phyloP scores from a whole-genome alignment of 2,329 filamentous ascomycete species.

The Pestalotiopsis fici region DNA sequence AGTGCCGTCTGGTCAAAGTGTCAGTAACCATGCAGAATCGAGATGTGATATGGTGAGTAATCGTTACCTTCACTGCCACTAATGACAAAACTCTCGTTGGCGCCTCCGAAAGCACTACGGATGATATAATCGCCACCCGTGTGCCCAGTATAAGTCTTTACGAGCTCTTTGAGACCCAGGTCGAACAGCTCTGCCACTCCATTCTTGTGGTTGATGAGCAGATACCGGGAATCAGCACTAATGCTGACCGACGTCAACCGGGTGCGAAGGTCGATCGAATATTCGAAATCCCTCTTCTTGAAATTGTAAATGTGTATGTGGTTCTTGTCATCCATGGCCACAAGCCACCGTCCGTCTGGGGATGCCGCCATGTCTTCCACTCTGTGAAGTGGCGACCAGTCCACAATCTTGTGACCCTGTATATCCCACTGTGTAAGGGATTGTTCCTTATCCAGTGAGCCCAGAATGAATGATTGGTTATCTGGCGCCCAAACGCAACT shows the following conservation, averaged over 20 bases:
- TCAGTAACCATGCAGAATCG: conserved; percentile 12
- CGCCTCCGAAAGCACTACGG: conserved; percentile 81
- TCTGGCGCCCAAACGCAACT: conserved; percentile 88
- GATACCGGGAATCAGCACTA: conserved; percentile 75
- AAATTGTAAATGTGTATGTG: conserved; percentile 84
- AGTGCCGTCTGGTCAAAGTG: conserved; percentile 49
- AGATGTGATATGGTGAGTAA: neutral
- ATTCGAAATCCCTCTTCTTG: conserved; percentile 71
- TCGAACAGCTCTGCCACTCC: conserved; percentile 79
- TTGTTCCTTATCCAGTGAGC: conserved; percentile 67
- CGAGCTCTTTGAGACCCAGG: conserved; percentile 68
- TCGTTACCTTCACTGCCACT: conserved; percentile 84
- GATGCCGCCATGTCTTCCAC: conserved; percentile 87
- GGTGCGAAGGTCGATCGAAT: conserved; percentile 68
- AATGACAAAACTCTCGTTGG: conserved; percentile 87
- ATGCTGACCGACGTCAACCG: conserved; percentile 79
- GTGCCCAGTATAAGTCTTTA: conserved; percentile 76
- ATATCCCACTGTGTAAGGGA: conserved; percentile 74
- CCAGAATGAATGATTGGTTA: conserved; percentile 75
- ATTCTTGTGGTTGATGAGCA: conserved; percentile 81
- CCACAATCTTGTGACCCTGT: conserved; percentile 60
- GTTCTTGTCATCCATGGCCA: conserved; percentile 71
- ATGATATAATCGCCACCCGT: conserved; percentile 78
- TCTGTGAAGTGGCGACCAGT: conserved; percentile 71
- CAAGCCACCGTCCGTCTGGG: conserved; percentile 75